Base-by-base conservation (phyloP, 2,329 filamentous ascomycete species). In the Anisogramma anomala region DNA sequence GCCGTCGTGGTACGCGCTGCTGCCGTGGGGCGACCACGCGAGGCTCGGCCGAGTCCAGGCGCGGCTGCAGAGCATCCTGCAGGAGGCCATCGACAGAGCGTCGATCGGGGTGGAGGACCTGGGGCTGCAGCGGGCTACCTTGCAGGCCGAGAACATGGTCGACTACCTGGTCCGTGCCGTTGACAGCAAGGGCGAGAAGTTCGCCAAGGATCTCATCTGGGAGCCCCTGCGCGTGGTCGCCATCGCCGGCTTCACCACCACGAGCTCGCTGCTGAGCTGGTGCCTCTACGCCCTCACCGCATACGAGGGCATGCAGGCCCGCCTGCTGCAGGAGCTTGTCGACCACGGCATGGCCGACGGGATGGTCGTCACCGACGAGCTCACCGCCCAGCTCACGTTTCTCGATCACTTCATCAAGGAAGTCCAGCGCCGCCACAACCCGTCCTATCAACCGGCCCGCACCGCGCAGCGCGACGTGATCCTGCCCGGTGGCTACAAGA, bases 391-490 rank as follows among this genome's bases (percentile, higher is more conserved):
- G 32, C 63, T 79, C 5, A 51, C 58, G 2, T 76, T 69, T 55
- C 62, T 75, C 7, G 72, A 77, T 53, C 66, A 68, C 34, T 75
- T 68, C 54, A 58, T 79, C 61, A 78, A 79, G 55, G 75, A 79
- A 53, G 74, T 66, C 1, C 73, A 75, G 52, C 66, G 75, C 2
- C 61, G 62, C 3, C 74, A 79, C 58, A 78, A 74, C 55, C 71
- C 75, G 0, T 73, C 71, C 0, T 79, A 70, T 58, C 75, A 79
- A 49, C 71, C 76, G 0, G 75, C 62, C 1, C 71, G 76, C 22
- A 79, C 70, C 1, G 60, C 74, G 2, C 69, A 68, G 45, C 58
- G 58, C 3, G 74, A 79, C 51, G 56, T 74, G 42, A 62, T 79
- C 19, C 57, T 79, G 0, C 75, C 76, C 0, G 75, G 74, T 0